Evolutionary conservation across 2,329 filamentous ascomycete species (phyloP).

Genomic region (Daldinia eschscholtzii): DNA sequence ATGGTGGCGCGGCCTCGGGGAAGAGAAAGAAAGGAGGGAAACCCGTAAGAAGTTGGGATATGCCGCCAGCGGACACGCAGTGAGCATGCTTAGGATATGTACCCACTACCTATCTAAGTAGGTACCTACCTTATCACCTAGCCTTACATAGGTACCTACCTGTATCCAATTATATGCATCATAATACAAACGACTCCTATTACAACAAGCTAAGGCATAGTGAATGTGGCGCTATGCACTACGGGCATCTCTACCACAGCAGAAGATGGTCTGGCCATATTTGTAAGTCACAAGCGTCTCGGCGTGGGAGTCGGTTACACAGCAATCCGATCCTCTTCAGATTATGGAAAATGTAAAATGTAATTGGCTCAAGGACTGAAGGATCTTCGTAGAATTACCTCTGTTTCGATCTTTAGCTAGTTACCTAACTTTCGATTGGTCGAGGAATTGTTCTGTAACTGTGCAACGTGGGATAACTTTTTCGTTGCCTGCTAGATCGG

Average conservation of each 20-base stretch:
- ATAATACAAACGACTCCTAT: background rate
- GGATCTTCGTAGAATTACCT: background rate
- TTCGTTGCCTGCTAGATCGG: background rate
- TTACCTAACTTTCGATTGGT: background rate
- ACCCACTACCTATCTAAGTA: background rate
- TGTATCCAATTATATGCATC: slow-evolving; percentile 9
- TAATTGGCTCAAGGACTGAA: background rate
- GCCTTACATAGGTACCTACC: background rate
- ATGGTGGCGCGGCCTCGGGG: slow-evolving; percentile 47
- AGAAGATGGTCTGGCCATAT: background rate
- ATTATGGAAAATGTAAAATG: background rate
- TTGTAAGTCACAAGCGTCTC: slow-evolving; percentile 1
- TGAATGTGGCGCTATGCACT: background rate
- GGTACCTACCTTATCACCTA: background rate
- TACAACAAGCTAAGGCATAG: background rate
- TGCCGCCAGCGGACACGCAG: slow-evolving; percentile 52
- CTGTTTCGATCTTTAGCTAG: background rate
- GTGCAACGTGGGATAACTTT: background rate
- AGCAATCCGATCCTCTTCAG: background rate
- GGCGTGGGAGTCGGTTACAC: background rate
- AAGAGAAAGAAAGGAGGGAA: slow-evolving; percentile 49
- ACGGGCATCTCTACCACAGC: background rate
- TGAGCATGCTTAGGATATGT: slow-evolving; percentile 22
- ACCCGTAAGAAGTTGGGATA: slow-evolving; percentile 50
- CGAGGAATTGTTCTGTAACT: background rate